Conservation (phyloP, 2,329 filamentous ascomycete species). For the Epichloe sibirici region DNA sequence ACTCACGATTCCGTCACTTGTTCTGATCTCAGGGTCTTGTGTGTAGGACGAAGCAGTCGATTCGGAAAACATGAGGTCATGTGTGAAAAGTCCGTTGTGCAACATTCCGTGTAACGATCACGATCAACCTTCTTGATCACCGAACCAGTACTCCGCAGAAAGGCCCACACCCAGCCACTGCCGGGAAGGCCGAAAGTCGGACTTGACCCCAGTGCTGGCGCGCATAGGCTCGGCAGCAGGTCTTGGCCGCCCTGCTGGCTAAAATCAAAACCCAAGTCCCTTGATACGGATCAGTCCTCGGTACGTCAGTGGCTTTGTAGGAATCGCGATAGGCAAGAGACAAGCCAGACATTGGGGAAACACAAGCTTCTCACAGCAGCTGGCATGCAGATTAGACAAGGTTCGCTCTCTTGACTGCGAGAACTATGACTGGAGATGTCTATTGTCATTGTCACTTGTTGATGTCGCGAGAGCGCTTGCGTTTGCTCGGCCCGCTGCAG, state of each 20-base stretch:
- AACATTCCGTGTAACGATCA: too few relatives aligned
- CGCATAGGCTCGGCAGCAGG: slow-evolving; percentile 3
- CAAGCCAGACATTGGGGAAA: not conserved
- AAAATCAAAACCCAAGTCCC: not conserved
- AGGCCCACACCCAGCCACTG: slow-evolving; percentile 2
- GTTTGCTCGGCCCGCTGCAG: slow-evolving; percentile 8
- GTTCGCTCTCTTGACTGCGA: not conserved
- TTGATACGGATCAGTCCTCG: not conserved
- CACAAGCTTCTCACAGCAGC: too few relatives aligned
- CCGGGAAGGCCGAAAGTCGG: slow-evolving; percentile 3
- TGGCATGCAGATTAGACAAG: too few relatives aligned
- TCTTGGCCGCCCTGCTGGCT: not conserved
- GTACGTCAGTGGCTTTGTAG: not conserved
- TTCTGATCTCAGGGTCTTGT: too few relatives aligned
- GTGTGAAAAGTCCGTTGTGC: too few relatives aligned
- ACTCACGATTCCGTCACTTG: too few relatives aligned
- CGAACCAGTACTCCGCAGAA: not conserved
- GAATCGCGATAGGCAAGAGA: not conserved
- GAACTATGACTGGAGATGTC: not conserved
- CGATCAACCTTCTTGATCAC: not conserved
- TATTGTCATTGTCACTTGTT: slow-evolving; percentile 1
- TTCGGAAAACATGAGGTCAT: too few relatives aligned
- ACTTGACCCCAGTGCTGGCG: not conserved
- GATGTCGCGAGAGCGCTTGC: slow-evolving; percentile 4
- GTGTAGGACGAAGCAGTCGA: too few relatives aligned